Percentiles rank a stretch among this genome's conserved stretches.
Conservation (phyloP, 108 stramenopile species). For the Cyclotella cryptica region DNA sequence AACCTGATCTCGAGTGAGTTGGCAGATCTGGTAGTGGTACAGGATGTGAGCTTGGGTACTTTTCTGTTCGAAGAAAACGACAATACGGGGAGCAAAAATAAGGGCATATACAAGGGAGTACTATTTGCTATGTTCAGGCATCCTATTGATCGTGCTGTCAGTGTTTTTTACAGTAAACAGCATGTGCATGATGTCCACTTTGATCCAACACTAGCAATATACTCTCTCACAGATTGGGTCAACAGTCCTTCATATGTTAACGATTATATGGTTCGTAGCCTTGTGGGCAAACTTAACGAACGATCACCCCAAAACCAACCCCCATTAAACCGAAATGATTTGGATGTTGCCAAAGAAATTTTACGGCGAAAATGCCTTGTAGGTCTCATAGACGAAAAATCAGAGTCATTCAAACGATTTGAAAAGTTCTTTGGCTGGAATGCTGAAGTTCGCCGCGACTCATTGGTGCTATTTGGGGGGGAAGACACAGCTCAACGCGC, state of each 20-base stretch:
- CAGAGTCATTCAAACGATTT: slow-evolving; percentile 52
- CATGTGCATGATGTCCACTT: slow-evolving; percentile 32
- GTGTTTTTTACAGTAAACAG: slow-evolving; percentile 41
- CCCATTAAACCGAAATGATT: slow-evolving; percentile 28
- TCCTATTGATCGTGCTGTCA: slow-evolving; percentile 52
- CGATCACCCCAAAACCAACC: slow-evolving; percentile 14
- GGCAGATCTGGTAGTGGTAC: slow-evolving; percentile 42
- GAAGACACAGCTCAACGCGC: slow-evolving; percentile 16
- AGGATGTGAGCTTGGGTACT: slow-evolving; percentile 34
- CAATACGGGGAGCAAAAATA: neutral
- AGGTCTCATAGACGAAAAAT: slow-evolving; percentile 49
- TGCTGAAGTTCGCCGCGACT: slow-evolving; percentile 21
- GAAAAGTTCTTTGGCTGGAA: slow-evolving; percentile 56
- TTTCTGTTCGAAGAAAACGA: slow-evolving; percentile 25
- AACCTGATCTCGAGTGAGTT: slow-evolving; percentile 28
- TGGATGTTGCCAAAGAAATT: slow-evolving; percentile 60
- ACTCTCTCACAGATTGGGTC: slow-evolving; percentile 43
- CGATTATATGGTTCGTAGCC: slow-evolving; percentile 48
- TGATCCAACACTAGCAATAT: slow-evolving; percentile 43
- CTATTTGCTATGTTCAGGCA: slow-evolving; percentile 54
- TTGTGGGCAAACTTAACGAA: slow-evolving; percentile 42
- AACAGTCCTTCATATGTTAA: slow-evolving; percentile 30
- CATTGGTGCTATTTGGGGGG: neutral
- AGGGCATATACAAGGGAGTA: slow-evolving; percentile 18
- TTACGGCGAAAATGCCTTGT: slow-evolving; percentile 53